Evolutionary conservation across 1,139 yeast species (phyloP), one percentile per base, ranked within the genome.

Genomic region (Taiozyma sp.): DNA sequence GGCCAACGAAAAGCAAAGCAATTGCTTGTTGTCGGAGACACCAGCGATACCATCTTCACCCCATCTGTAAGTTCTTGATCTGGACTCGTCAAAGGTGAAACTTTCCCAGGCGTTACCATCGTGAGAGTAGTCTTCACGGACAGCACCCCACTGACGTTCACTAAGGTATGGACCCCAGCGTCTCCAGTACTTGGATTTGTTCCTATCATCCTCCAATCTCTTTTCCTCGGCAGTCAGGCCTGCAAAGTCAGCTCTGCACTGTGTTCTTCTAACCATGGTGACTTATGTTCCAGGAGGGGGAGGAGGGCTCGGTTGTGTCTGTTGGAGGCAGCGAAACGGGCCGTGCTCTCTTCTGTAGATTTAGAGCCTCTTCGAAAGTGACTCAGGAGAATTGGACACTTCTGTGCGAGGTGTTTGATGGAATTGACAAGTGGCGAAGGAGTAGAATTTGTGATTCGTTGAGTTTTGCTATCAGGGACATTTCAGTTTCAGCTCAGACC

Each of bases 1-100:
- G 1, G 91, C 96, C 73, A 90, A 75, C 39, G 89, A 58, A 53
- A 88, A 69, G 66, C 95, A 86, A 49, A 88, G 73, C 62, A 80
- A 69, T 66, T 88, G 97, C 62, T 88, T 91, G 58, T 88, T 82
- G 66, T 91, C 98, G 53, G 88, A 80, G 22, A 89, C 87, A 49
- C 98, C 98, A 10, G 95, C 96, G 60, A 91, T 74, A 4, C 98
- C 98, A 66, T 91, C 98, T 68, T 91, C 98, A 46, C 97, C 96
- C 98, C 98, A 91, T 49, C 98, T 76, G 65, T 88, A 91, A 19
- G 88, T 82, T 63, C 98, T 76, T 29, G 95, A 80, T 56, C 83
- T 77, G 4, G 96, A 88, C 56, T 88, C 91, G 54, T 88, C 96
- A 67, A 90, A 90, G 10, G 96, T 90, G 68, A 91, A 91, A 61